Percentiles rank a stretch among this genome's conserved stretches.
Conservation (phyloP, 179 eudicot species). For the Gypsophila paniculata region DNA sequence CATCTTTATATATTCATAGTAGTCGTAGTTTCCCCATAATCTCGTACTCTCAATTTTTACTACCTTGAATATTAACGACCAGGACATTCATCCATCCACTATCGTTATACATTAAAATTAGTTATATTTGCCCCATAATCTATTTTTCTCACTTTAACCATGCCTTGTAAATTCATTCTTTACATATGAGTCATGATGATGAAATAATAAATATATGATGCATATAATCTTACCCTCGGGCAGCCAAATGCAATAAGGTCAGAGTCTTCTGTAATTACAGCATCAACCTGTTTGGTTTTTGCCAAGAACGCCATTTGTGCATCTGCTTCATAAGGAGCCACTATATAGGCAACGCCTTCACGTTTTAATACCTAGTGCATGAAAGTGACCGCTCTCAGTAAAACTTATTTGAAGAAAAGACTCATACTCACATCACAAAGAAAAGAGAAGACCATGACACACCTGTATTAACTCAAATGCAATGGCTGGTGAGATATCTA, state of each 20-base stretch:
- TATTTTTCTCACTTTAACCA: background rate
- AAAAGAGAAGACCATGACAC: background rate
- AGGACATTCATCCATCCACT: background rate
- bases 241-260: constrained; percentile 96
- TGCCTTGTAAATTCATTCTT: background rate
- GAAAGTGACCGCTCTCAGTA: constrained; percentile 10
- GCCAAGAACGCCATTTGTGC: constrained; percentile 97
- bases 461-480: constrained; percentile 92
- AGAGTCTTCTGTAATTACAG: constrained; percentile 92
- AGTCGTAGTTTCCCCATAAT: too few relatives aligned
- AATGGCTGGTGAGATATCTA: constrained; percentile 79
- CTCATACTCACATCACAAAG: too few relatives aligned
- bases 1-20: too few relatives aligned
- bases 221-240: constrained; percentile 53
- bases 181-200: background rate
- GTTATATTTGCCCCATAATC: background rate
- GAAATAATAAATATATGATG: background rate
- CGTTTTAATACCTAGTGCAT: constrained; percentile 62
- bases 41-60: too few relatives aligned
- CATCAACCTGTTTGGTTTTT: constrained; percentile 71
- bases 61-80: too few relatives aligned
- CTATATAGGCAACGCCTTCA: constrained; percentile 65
- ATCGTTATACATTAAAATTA: background rate
- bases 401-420: background rate
- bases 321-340: constrained; percentile 99